phyloP scores from a whole-genome alignment of 495 filamentous ascomycete genomes.

The Hypoxylon trugodes region DNA sequence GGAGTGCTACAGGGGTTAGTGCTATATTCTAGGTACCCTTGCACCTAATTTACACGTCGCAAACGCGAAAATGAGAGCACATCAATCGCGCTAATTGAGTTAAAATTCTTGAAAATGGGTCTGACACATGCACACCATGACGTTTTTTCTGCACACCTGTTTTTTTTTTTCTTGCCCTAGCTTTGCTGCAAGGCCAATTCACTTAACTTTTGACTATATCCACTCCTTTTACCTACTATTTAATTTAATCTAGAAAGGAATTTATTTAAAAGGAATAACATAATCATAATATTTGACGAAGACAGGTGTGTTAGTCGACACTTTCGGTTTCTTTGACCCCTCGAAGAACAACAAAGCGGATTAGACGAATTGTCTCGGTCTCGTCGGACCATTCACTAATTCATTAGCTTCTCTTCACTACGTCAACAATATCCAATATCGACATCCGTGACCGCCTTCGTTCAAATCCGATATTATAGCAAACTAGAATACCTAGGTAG shows the following conservation, averaged over 20 bases:
- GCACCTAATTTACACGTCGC: conserved; percentile 26
- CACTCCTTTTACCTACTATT: too few species aligned
- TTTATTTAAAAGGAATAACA: too few species aligned
- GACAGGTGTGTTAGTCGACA: too few species aligned
- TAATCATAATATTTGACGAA: not conserved
- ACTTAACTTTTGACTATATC: too few species aligned
- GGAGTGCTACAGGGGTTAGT: too few species aligned
- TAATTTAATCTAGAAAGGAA: too few species aligned
- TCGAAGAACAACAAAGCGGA: not conserved
- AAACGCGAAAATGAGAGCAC: conserved; percentile 6
- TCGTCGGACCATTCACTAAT: not conserved
- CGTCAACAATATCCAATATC: not conserved
- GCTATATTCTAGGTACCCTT: conserved; percentile 7
- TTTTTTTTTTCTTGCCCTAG: conserved; percentile 7
- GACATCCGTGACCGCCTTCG: not conserved
- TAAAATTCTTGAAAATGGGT: conserved; percentile 17
- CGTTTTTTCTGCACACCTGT: conserved; percentile 28
- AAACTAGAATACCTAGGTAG: not conserved
- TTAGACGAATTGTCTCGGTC: not conserved
- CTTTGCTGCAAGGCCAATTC: not conserved
- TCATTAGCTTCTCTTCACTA: not conserved
- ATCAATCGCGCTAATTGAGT: conserved; percentile 26
- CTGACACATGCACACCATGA: conserved; percentile 28
- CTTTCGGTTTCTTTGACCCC: not conserved
- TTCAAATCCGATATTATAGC: not conserved